Conservation (phyloP, 495 filamentous ascomycete genomes). For the Penicillium cataractarum region DNA sequence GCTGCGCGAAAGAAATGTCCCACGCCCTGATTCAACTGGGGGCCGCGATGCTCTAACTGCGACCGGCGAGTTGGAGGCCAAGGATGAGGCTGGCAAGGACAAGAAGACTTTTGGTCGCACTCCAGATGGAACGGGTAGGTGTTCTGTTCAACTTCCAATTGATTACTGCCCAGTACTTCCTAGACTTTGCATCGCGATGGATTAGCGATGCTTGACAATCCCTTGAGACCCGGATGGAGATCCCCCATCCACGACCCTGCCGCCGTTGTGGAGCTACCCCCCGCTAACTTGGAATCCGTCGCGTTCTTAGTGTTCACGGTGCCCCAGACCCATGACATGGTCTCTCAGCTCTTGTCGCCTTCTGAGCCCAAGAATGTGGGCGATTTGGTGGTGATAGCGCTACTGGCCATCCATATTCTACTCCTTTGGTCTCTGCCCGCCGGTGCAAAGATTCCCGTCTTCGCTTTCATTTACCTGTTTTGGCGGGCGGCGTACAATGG, state of each 20-base stretch:
- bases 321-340: constrained; percentile 97
- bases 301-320: constrained; percentile 85
- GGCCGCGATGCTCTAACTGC: constrained; percentile 39
- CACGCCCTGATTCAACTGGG: constrained; percentile 40
- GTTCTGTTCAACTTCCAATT: background rate
- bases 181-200: background rate
- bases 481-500: constrained; percentile 92
- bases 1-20: constrained; percentile 50
- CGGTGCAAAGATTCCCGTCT: constrained; percentile 68
- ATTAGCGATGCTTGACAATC: background rate
- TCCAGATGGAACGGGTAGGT: constrained; percentile 83
- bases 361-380: constrained; percentile 92
- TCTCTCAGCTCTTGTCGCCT: constrained; percentile 94
- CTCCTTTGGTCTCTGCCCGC: constrained; percentile 72
- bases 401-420: constrained; percentile 73
- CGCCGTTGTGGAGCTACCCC: constrained; percentile 14
- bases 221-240: background rate
- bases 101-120: constrained; percentile 90
- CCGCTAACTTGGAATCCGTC: constrained; percentile 23
- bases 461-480: constrained; percentile 82
- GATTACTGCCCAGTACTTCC: background rate
- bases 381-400: constrained; percentile 78
- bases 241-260: background rate
- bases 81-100: constrained; percentile 52
- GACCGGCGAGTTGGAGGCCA: constrained; percentile 40